Evolutionary conservation across 257 asterid genomes (phyloP).

Genomic region (Solanum pennellii): DNA sequence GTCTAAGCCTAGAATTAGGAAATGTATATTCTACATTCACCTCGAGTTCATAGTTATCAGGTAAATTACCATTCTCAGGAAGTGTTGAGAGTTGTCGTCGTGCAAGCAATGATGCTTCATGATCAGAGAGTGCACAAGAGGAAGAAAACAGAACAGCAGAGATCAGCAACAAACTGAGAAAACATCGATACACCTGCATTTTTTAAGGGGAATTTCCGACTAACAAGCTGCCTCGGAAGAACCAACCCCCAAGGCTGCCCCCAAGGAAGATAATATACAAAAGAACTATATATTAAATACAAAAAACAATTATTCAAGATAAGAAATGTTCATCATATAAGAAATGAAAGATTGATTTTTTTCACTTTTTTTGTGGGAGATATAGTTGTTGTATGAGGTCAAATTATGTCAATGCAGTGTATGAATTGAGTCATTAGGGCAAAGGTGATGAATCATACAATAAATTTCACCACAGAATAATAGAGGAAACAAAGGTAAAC

Average conservation of each 20-base stretch:
- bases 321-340: background rate
- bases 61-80: conserved; percentile 6
- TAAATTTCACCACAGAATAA: background rate
- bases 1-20: conserved; percentile 12
- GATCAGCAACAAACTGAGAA: background rate
- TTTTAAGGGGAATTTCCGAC: background rate
- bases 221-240: background rate
- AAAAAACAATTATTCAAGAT: background rate
- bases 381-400: background rate
- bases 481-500: background rate
- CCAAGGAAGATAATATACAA: background rate
- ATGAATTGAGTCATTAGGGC: background rate
- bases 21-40: background rate
- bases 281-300: background rate
- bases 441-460: background rate
- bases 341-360: background rate
- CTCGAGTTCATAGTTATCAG: background rate
- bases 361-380: background rate
- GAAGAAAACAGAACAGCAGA: background rate
- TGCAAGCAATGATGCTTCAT: conserved; percentile 2
- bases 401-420: background rate
- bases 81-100: conserved; percentile 11
- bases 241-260: background rate
- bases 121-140: conserved; percentile 6
- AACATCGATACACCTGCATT: background rate